Conservation (phyloP, 148 eudicot species). For the Polygonum maritimum region DNA sequence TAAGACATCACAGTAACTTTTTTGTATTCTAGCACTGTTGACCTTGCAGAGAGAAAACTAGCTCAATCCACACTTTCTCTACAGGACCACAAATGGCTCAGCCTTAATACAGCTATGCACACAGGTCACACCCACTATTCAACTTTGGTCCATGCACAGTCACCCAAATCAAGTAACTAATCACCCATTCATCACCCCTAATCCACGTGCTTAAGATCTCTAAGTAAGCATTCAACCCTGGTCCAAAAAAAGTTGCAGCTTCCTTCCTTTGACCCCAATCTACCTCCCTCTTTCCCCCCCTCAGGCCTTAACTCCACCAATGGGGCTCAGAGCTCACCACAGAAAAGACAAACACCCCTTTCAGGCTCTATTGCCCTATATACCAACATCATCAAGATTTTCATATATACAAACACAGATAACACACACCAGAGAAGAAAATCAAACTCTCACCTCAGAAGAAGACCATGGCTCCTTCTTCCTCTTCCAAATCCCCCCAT, state of each 20-base stretch:
- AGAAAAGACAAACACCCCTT: slow-evolving; percentile 4
- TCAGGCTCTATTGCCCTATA: background rate
- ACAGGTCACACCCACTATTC: slow-evolving; percentile 2
- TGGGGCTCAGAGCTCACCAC: background rate
- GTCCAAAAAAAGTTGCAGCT: slow-evolving; percentile 1
- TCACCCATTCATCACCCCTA: background rate
- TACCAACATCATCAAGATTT: background rate
- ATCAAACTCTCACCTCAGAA: background rate
- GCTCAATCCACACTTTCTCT: background rate
- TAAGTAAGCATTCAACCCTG: background rate
- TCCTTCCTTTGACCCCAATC: slow-evolving; percentile 8
- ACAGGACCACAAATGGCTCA: slow-evolving; percentile 2
- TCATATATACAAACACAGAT: background rate
- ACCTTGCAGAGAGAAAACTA: background rate
- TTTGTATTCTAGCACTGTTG: slow-evolving; percentile 2
- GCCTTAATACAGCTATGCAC: background rate
- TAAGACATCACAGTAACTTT: background rate
- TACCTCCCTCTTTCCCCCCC: background rate
- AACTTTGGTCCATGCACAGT: background rate
- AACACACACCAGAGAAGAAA: background rate
- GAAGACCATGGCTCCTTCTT: slow-evolving; percentile 25
- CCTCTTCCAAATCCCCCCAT: slow-evolving; percentile 28
- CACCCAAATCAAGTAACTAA: background rate
- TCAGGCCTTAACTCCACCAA: background rate
- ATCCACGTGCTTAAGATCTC: background rate